Percentiles rank a stretch among this genome's conserved stretches.
phyloP scores from a whole-genome alignment of 495 filamentous ascomycete species.

The Cercophora sp. region DNA sequence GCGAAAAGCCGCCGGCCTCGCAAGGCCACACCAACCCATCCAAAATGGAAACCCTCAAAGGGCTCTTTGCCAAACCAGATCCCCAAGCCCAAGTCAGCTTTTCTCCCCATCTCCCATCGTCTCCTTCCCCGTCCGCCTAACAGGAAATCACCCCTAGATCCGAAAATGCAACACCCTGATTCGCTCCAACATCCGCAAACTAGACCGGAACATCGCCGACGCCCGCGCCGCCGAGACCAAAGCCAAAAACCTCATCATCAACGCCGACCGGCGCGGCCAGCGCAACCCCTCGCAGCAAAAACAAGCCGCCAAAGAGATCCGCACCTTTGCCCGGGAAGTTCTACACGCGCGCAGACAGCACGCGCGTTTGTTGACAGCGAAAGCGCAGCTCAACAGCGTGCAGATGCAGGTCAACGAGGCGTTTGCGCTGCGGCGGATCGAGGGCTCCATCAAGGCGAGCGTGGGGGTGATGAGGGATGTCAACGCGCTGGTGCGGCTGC shows the following conservation, averaged over 20 bases:
- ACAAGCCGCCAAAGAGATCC: constrained; percentile 73
- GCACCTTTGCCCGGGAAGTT: constrained; percentile 83
- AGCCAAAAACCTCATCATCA: constrained; percentile 79
- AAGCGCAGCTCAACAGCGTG: constrained; percentile 89
- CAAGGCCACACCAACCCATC: constrained; percentile 5
- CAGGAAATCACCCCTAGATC: constrained; percentile 46
- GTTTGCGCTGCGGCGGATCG: constrained; percentile 92
- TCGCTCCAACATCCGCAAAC: constrained; percentile 84
- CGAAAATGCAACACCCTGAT: constrained; percentile 94
- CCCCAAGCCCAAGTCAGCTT: constrained; percentile 75
- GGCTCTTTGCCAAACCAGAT: constrained; percentile 87
- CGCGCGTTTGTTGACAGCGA: constrained; percentile 70
- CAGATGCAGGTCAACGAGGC: constrained; percentile 98
- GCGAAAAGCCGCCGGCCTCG: too few relatives aligned
- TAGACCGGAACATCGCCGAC: constrained; percentile 84
- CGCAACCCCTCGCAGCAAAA: constrained; percentile 65
- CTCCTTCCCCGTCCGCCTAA: not conserved
- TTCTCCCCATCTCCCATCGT: not conserved
- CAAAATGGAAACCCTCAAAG: constrained; percentile 80
- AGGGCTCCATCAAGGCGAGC: constrained; percentile 80
- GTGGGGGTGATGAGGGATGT: constrained; percentile 97
- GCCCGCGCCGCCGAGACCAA: constrained; percentile 75
- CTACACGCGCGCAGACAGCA: constrained; percentile 74
- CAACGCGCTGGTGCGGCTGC: constrained; percentile 77
- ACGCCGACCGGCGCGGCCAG: constrained; percentile 72